phyloP scores from a whole-genome alignment of 345 rosid genomes.

The Geranium rotundifolium region DNA sequence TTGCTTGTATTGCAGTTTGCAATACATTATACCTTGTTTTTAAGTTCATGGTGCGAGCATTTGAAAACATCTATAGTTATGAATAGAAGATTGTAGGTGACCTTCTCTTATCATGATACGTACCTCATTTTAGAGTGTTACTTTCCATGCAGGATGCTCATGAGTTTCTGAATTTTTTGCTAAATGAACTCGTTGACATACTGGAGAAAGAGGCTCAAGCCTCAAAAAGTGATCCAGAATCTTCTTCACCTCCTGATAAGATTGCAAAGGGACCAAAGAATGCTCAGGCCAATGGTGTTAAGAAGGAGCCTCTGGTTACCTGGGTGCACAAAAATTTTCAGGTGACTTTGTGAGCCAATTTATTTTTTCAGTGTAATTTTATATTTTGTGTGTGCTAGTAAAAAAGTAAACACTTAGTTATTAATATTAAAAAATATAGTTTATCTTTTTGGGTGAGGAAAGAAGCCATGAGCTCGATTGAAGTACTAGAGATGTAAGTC shows the following conservation, averaged over 20 bases:
- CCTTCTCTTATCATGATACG: too few species aligned
- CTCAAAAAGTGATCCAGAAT: conserved; percentile 61
- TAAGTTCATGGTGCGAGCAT: too few species aligned
- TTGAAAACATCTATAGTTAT: too few species aligned
- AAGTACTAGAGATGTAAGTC: too few species aligned
- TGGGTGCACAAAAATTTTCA: conserved; percentile 99
- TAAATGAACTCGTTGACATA: conserved; percentile 96
- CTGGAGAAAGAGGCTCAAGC: conserved; percentile 94
- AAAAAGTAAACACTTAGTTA: too few species aligned
- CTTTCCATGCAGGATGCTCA: conserved; percentile 76
- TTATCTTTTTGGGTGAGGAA: background rate
- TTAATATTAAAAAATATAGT: too few species aligned
- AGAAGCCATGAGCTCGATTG: background rate
- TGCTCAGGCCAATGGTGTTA: conserved; percentile 61
- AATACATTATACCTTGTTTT: too few species aligned
- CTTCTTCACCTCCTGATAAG: conserved; percentile 68
- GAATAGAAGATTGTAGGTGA: too few species aligned
- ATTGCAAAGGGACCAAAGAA: conserved; percentile 56
- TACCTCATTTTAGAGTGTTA: background rate
- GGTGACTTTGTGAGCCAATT: conserved; percentile 27
- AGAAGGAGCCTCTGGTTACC: conserved; percentile 82
- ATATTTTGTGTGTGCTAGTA: too few species aligned
- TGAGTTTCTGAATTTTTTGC: conserved; percentile 91
- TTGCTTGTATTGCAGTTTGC: too few species aligned
- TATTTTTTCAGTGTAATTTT: background rate